Percentiles rank a stretch among this genome's conserved stretches.
phyloP scores from a whole-genome alignment of 306 rosid species.

The Psophocarpus tetragonolobus region DNA sequence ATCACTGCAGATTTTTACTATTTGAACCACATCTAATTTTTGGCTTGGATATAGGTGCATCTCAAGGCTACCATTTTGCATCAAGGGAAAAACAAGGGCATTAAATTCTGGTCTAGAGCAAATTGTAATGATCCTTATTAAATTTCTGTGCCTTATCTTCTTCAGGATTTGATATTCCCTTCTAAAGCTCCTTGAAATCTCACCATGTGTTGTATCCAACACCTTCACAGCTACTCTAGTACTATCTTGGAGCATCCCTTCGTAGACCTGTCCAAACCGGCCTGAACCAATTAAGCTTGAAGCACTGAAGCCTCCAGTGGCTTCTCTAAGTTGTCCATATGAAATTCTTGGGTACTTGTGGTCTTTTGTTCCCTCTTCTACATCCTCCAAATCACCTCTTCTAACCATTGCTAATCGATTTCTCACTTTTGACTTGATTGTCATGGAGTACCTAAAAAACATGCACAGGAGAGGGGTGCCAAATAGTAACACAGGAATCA shows the following conservation, averaged over 20 bases:
- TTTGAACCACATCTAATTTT: conserved; percentile 58
- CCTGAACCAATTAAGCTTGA: conserved; percentile 83
- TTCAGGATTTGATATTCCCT: conserved; percentile 76
- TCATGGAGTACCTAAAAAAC: conserved; percentile 37
- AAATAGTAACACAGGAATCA: conserved; percentile 56
- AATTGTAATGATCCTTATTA: conserved; percentile 78
- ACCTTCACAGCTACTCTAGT: conserved; percentile 88
- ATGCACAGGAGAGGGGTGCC: conserved; percentile 58
- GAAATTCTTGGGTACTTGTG: conserved; percentile 75
- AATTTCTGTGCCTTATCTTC: conserved; percentile 78
- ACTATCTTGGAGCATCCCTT: conserved; percentile 74
- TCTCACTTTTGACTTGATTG: conserved; percentile 43
- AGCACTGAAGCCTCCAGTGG: conserved; percentile 75
- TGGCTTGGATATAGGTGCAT: conserved; percentile 66
- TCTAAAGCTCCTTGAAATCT: conserved; percentile 70
- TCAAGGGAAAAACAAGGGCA: conserved; percentile 90
- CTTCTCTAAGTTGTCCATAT: conserved; percentile 66
- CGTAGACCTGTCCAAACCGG: conserved; percentile 75
- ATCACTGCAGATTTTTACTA: conserved; percentile 79
- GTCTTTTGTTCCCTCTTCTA: conserved; percentile 55
- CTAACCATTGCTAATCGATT: conserved; percentile 29
- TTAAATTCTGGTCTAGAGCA: conserved; percentile 79
- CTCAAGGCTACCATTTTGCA: conserved; percentile 90
- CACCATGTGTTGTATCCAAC: conserved; percentile 51
- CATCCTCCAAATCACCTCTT: conserved; percentile 40